These are phyloP conservation scores for Endothia cerciana DNA, from an alignment of 2,329 filamentous ascomycete genomes.

Conservation along the genomic window DNA sequence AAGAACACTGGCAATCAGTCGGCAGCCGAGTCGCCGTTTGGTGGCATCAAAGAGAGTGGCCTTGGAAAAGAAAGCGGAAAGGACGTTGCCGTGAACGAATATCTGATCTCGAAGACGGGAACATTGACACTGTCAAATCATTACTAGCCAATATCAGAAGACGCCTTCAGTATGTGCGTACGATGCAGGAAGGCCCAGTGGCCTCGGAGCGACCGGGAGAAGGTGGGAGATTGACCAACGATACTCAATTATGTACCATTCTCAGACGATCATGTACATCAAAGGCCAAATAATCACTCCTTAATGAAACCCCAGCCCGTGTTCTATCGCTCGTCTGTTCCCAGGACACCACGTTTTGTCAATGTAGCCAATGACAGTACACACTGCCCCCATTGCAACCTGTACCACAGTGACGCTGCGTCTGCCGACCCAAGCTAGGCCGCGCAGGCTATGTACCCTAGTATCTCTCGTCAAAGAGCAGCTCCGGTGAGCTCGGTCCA, in stretches of 20 bases:
- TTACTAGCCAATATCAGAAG: background rate
- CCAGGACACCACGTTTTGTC: background rate
- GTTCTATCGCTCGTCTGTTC: background rate
- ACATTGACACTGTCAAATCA: slow-evolving; percentile 25
- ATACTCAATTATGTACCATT: background rate
- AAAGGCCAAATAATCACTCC: background rate
- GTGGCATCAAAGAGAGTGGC: slow-evolving; percentile 33
- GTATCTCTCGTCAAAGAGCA: background rate
- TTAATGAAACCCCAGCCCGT: too few species aligned
- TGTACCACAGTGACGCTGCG: background rate
- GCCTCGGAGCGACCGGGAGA: background rate
- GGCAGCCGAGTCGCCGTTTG: slow-evolving; percentile 33
- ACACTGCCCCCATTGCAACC: background rate
- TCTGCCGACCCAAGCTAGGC: too few species aligned
- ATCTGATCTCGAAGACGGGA: slow-evolving; percentile 30
- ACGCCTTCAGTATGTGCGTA: background rate
- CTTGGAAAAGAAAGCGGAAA: slow-evolving; percentile 33
- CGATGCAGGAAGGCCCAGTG: background rate
- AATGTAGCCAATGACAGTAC: background rate
- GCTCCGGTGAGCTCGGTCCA: too few species aligned
- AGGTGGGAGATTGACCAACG: background rate
- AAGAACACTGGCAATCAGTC: slow-evolving; percentile 46
- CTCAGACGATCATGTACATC: background rate
- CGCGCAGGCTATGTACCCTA: background rate
- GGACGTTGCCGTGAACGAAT: slow-evolving; percentile 30